Evolutionary conservation across 345 rosid species (phyloP).

Genomic region (Salix udensis): DNA sequence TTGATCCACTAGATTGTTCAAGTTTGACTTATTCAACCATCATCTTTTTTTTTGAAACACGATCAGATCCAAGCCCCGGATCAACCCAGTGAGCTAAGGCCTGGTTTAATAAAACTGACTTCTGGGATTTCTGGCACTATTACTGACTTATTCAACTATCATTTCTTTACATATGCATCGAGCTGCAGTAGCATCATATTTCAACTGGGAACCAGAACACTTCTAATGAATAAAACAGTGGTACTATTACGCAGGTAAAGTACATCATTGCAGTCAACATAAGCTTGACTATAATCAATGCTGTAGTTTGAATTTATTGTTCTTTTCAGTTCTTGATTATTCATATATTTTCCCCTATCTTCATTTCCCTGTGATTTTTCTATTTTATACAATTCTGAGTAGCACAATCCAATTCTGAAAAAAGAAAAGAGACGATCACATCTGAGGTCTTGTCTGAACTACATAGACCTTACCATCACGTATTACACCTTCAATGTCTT

Average conservation of each 20-base stretch:
- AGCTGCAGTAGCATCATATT: background rate
- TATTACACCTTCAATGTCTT: slow-evolving; percentile 94
- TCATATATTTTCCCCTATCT: background rate
- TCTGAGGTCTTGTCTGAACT: slow-evolving; percentile 95
- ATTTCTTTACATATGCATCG: background rate
- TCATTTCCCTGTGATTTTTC: background rate
- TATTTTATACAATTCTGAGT: background rate
- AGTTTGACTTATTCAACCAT: too few relatives aligned
- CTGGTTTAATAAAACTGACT: background rate
- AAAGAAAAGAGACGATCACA: slow-evolving; percentile 42
- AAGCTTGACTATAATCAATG: background rate
- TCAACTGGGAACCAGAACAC: background rate
- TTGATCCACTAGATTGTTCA: too few relatives aligned
- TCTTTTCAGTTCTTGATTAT: background rate
- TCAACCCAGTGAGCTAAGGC: too few relatives aligned
- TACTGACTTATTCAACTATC: too few relatives aligned
- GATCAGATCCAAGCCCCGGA: too few relatives aligned
- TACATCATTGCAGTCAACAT: too few relatives aligned
- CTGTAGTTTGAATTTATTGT: background rate
- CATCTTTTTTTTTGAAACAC: too few relatives aligned
- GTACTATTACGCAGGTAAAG: too few relatives aligned
- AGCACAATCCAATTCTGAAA: slow-evolving; percentile 1
- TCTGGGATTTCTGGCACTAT: background rate
- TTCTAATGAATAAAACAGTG: background rate
- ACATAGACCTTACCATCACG: slow-evolving; percentile 81